A percentile compares a stretch with the other conserved stretches of the same genome.
phyloP scores from a whole-genome alignment of 208 protist species.

The Eutreptiella sp. region DNA sequence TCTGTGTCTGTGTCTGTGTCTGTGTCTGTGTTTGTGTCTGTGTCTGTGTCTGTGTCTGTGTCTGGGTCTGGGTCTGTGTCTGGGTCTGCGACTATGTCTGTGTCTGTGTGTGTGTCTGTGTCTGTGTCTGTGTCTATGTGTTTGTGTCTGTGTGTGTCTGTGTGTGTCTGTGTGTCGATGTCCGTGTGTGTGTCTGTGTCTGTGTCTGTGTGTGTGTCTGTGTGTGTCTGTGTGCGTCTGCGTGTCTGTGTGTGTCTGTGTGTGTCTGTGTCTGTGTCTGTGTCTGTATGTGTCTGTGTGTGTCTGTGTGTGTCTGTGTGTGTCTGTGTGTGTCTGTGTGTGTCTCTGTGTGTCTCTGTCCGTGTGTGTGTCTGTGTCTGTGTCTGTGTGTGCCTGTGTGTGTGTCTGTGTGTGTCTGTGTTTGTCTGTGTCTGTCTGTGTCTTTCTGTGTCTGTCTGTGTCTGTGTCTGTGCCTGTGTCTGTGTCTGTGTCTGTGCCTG shows the following conservation, averaged over 20 bases:
- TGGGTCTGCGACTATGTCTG: not conserved
- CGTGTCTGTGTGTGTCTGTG: slow-evolving; percentile 6
- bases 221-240: slow-evolving; percentile 3
- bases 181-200: slow-evolving; percentile 2
- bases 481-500: not conserved
- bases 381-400: slow-evolving; percentile 3
- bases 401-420: no score
- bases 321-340: slow-evolving; percentile 6
- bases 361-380: no score
- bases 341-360: slow-evolving; percentile 1
- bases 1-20: not conserved
- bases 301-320: slow-evolving; percentile 5
- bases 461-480: not conserved
- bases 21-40: not conserved
- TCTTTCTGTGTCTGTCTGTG: not conserved
- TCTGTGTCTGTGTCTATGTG: not conserved
- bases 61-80: not conserved
- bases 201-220: slow-evolving; percentile 2
- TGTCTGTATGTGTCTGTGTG: slow-evolving; percentile 6
- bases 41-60: not conserved
- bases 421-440: no score
- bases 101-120: not conserved
- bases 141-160: not conserved
- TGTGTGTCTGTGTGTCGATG: slow-evolving; percentile 5
- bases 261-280: not conserved